Base-by-base conservation (phyloP, 768 basidiomycete genomes). In the Mycena indigotica region DNA sequence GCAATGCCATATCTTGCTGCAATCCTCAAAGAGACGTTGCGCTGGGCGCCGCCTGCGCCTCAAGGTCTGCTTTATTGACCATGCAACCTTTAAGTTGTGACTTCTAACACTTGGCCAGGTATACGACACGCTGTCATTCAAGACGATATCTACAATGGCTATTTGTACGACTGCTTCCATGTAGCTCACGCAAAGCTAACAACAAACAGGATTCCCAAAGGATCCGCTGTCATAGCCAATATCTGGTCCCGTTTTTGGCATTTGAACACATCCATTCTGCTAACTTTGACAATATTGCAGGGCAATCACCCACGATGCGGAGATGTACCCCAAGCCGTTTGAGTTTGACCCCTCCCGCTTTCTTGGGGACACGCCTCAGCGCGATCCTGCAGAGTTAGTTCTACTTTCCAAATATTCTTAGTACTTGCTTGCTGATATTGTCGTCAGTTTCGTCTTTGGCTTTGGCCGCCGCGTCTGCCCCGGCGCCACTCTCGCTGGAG, bases 131-230 rank as follows among this genome's bases (percentile, higher is more conserved):
- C 56, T 6, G 50, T 60, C 8, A 64, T 59, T 5, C 58, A 68
- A 32, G 73, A 73, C 30, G 73, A 76, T 55, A 57, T 64, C 10
- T 74, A 73, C 55, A 59, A 73, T 1, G 74, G 74, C 1, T 73
- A 72, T 57, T 59, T 56, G 53, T 54, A 28, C 48, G 57, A n/a
- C 41, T 38, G 10, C 35, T n/a, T n/a, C n/a, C n/a, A 10, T 10
- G 10, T 10, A 10, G 35, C 35, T 38, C n/a, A 10, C n/a, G 12
- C 35, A n/a, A 10, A 10, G 35, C n/a, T 10, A 38, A 10, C 35
- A n/a, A 38, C n/a, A 10, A 10, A n/a, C n/a, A 59, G 57, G 28
- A 72, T 76, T 6, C 76, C 75, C 0, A 64, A 67, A 40, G 73
- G 71, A 16, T 54, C 72, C 2, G 65, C 67, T 3, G 55, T 75